Percentiles rank a stretch among this genome's conserved stretches.
These are phyloP conservation scores for Canariomyces notabilis DNA, from an alignment of 2,329 filamentous ascomycete species.

Conservation along the genomic window DNA sequence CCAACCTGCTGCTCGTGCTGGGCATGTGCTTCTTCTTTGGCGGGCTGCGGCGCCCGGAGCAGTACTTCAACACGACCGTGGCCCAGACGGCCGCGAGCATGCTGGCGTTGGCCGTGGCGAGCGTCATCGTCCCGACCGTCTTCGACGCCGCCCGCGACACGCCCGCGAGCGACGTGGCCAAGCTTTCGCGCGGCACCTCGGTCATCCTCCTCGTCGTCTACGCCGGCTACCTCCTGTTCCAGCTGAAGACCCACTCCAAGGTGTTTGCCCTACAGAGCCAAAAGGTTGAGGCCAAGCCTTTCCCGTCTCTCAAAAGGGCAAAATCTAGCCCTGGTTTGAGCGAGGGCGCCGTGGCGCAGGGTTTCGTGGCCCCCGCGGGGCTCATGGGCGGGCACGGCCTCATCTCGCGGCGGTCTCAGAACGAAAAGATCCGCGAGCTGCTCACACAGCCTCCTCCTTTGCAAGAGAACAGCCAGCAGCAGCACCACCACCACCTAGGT, in stretches of 20 bases:
- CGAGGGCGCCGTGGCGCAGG: conserved; percentile 35
- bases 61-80: conserved; percentile 88
- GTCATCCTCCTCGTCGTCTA: conserved; percentile 84
- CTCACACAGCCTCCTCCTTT: conserved; percentile 38
- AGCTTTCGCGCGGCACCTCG: conserved; percentile 66
- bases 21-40: conserved; percentile 92
- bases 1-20: conserved; percentile 81
- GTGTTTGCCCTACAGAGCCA: conserved; percentile 77
- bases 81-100: conserved; percentile 84
- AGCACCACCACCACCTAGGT: too few relatives aligned
- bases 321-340: conserved; percentile 25
- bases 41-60: conserved; percentile 70
- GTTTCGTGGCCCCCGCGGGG: conserved; percentile 37
- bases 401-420: conserved; percentile 27
- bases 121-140: conserved; percentile 84
- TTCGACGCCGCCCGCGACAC: conserved; percentile 56
- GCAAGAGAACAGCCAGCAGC: conserved; percentile 5
- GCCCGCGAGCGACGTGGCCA: conserved; percentile 46
- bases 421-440: conserved; percentile 42
- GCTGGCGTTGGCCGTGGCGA: conserved; percentile 71
- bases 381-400: conserved; percentile 34
- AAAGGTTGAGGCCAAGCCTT: conserved; percentile 63
- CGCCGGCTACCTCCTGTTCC: conserved; percentile 79
- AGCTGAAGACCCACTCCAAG: conserved; percentile 75
- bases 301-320: conserved; percentile 29